A percentile compares a stretch with the other conserved stretches of the same genome.
Conservation (phyloP, 805 yeast species). For the Wickerhamiella parazyma region DNA sequence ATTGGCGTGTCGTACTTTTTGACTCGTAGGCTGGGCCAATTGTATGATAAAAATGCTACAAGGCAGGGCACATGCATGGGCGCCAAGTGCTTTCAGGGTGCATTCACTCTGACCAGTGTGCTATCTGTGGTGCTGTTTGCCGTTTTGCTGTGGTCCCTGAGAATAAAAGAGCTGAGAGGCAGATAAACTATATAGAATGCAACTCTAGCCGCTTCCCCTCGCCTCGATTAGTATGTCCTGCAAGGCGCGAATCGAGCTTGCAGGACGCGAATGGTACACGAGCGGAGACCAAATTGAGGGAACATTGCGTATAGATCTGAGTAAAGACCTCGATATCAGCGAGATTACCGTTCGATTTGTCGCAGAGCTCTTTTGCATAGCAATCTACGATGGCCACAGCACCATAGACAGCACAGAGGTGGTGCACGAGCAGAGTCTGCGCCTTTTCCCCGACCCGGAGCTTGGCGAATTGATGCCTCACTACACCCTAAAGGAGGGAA, state of each 20-base stretch:
- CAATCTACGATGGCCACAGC: background rate
- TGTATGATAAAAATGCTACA: conserved; percentile 39
- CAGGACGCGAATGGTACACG: background rate
- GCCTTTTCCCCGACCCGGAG: background rate
- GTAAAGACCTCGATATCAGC: background rate
- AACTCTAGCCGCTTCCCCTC: too few species aligned
- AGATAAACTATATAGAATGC: background rate
- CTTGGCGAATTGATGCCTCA: background rate
- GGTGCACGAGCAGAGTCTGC: background rate
- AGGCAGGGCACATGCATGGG: conserved; percentile 13
- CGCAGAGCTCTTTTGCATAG: background rate
- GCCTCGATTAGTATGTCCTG: background rate
- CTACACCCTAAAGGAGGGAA: background rate
- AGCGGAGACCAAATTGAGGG: background rate
- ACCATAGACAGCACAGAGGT: background rate
- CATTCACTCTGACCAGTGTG: conserved; percentile 13
- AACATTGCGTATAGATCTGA: background rate
- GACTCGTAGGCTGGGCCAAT: conserved; percentile 48
- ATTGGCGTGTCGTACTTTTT: conserved; percentile 45
- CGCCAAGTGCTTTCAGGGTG: conserved; percentile 13
- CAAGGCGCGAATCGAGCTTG: background rate
- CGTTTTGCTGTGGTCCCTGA: conserved; percentile 4
- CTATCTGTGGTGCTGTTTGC: conserved; percentile 9
- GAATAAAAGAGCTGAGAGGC: background rate
- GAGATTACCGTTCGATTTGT: background rate